These are phyloP conservation scores for Beauveria bassiana DNA, from an alignment of 2,329 filamentous ascomycete genomes.

Conservation along the genomic window DNA sequence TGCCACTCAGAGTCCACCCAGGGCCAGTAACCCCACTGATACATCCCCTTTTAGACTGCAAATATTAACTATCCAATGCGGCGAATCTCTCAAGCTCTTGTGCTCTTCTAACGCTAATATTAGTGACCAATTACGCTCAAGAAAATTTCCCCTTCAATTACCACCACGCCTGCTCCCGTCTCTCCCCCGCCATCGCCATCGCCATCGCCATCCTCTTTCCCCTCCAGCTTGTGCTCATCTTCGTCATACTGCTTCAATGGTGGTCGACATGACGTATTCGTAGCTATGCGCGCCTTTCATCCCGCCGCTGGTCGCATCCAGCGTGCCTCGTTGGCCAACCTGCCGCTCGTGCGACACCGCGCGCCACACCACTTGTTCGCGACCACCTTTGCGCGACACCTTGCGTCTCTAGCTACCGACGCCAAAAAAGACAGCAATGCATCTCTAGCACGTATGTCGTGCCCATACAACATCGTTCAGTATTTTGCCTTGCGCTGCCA, in stretches of 20 bases:
- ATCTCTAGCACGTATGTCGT: constrained; percentile 33
- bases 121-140: background rate
- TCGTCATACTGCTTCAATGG: constrained; percentile 18
- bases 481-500: background rate
- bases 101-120: background rate
- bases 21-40: too few species aligned
- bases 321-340: constrained; percentile 36
- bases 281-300: constrained; percentile 21
- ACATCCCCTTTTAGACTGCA: background rate
- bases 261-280: constrained; percentile 9
- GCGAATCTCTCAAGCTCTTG: background rate
- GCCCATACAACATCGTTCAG: background rate
- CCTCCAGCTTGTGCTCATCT: constrained; percentile 8
- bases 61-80: too few species aligned
- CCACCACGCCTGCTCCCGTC: background rate
- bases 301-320: constrained; percentile 28
- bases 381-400: constrained; percentile 35
- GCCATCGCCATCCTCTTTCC: background rate
- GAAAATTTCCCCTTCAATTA: constrained; percentile 1
- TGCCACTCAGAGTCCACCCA: too few species aligned
- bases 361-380: constrained; percentile 30
- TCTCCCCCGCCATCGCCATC: background rate
- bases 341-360: constrained; percentile 43
- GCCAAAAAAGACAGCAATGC: constrained; percentile 11
- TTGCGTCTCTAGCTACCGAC: constrained; percentile 25